Conservation (phyloP, 176 grass and related monocot genomes). For the Pontederia crassipes region DNA sequence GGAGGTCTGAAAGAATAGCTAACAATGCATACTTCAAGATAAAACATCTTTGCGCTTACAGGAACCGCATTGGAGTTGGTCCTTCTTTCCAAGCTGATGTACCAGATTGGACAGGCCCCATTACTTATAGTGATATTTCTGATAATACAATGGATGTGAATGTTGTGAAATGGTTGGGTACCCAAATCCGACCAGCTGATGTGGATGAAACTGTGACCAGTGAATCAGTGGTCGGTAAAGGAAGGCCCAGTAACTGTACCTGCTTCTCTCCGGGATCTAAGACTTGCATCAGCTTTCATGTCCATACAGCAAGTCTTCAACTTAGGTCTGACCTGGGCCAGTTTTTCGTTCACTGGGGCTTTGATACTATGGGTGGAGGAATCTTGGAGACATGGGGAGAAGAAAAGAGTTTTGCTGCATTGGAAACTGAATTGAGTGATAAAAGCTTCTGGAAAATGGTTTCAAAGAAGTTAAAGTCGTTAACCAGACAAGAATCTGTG, state of each 20-base stretch:
- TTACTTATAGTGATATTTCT: slow-evolving; percentile 33
- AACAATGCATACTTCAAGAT: slow-evolving; percentile 45
- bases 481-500: slow-evolving; percentile 40
- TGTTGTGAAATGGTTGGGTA: slow-evolving; percentile 59
- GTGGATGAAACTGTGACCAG: slow-evolving; percentile 17
- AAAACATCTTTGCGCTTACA: slow-evolving; percentile 44
- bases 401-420: slow-evolving; percentile 47
- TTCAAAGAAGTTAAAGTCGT: slow-evolving; percentile 43
- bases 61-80: slow-evolving; percentile 68
- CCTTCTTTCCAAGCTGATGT: slow-evolving; percentile 72
- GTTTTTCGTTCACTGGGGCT: slow-evolving; percentile 57
- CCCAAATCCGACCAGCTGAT: slow-evolving; percentile 49
- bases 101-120: slow-evolving; percentile 45
- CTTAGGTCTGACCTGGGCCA: slow-evolving; percentile 72
- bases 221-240: slow-evolving; percentile 24
- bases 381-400: slow-evolving; percentile 52
- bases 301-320: slow-evolving; percentile 35
- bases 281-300: slow-evolving; percentile 56
- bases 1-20: slow-evolving; percentile 88
- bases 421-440: slow-evolving; percentile 48
- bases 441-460: slow-evolving; percentile 59
- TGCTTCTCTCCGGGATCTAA: slow-evolving; percentile 53
- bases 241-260: slow-evolving; percentile 41
- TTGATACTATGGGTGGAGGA: slow-evolving; percentile 72
- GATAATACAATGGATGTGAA: slow-evolving; percentile 37